These are phyloP conservation scores for Poterioochromonas sp. DNA, from an alignment of 352 stramenopile genomes.

Conservation along the genomic window DNA sequence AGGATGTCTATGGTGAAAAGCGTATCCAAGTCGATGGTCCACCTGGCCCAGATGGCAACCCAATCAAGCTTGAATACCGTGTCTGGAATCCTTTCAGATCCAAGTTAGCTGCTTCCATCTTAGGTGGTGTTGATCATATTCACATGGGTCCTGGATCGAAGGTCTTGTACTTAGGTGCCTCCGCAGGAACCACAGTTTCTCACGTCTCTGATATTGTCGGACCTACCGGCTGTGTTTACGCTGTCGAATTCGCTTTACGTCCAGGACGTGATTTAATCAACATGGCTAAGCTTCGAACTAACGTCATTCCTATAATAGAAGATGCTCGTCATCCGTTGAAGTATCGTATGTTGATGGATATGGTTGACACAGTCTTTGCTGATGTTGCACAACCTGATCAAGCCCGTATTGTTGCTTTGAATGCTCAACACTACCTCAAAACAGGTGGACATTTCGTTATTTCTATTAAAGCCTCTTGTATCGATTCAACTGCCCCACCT, in stretches of 20 bases:
- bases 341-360: constrained; percentile 59
- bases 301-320: constrained; percentile 99
- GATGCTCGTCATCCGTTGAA: constrained; percentile 48
- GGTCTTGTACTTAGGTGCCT: constrained; percentile 96
- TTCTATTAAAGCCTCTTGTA: constrained; percentile 98
- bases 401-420: constrained; percentile 96
- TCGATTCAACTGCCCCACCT: constrained; percentile 93
- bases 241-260: constrained; percentile 98
- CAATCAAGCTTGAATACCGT: constrained; percentile 97
- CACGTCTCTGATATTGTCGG: constrained; percentile 99
- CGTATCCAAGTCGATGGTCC: constrained; percentile 89
- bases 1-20: constrained; percentile 98
- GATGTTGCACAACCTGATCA: constrained; percentile 99
- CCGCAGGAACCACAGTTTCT: constrained; percentile 94
- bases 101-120: constrained; percentile 95
- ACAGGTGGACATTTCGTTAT: constrained; percentile 98
- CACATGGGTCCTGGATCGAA: constrained; percentile 86
- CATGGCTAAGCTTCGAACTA: constrained; percentile 96
- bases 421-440: constrained; percentile 98
- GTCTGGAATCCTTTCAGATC: constrained; percentile 99
- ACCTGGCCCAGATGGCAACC: constrained; percentile 68
- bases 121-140: constrained; percentile 99
- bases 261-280: constrained; percentile 97
- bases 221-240: constrained; percentile 90
- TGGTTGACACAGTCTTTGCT: constrained; percentile 97